phyloP scores from a whole-genome alignment of 495 filamentous ascomycete genomes.

The Penicillium egyptiacum region DNA sequence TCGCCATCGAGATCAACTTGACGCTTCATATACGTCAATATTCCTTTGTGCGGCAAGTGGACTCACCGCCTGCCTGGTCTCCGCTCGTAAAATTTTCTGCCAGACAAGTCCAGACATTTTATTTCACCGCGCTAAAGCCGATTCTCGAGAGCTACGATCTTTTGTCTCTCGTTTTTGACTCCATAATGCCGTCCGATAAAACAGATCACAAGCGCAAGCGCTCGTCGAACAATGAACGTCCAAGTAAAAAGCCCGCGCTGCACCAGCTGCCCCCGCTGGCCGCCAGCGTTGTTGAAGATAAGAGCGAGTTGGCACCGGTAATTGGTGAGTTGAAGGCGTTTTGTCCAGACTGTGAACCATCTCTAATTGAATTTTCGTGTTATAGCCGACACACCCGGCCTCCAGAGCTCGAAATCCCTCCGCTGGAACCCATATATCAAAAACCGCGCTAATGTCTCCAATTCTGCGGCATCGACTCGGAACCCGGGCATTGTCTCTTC shows the following conservation, averaged over 20 bases:
- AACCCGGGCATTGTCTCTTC: conserved; percentile 44
- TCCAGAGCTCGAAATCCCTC: conserved; percentile 56
- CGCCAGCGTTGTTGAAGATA: conserved; percentile 58
- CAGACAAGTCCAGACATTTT: conserved; percentile 25
- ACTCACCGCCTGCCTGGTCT: conserved; percentile 26
- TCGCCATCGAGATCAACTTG: background rate
- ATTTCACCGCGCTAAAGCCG: conserved; percentile 24
- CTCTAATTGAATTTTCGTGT: conserved; percentile 13
- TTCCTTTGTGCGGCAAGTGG: conserved; percentile 24
- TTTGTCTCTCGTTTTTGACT: conserved; percentile 5
- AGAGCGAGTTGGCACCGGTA: conserved; percentile 62
- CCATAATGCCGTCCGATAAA: conserved; percentile 51
- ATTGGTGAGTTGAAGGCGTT: conserved; percentile 35
- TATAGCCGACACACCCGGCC: conserved; percentile 67
- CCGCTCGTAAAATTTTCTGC: conserved; percentile 34
- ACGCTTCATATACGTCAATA: conserved; percentile 13
- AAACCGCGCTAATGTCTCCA: conserved; percentile 40
- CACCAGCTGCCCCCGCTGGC: conserved; percentile 45
- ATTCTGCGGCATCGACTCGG: conserved; percentile 36
- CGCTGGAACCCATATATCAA: conserved; percentile 65
- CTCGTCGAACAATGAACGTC: conserved; percentile 51
- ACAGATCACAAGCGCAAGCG: conserved; percentile 76
- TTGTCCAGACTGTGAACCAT: background rate
- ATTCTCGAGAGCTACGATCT: conserved; percentile 13
- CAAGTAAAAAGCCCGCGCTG: conserved; percentile 64